These are phyloP conservation scores for Triticum dicoccoides DNA, from an alignment of 176 grass and related monocot species.

Conservation along the genomic window DNA sequence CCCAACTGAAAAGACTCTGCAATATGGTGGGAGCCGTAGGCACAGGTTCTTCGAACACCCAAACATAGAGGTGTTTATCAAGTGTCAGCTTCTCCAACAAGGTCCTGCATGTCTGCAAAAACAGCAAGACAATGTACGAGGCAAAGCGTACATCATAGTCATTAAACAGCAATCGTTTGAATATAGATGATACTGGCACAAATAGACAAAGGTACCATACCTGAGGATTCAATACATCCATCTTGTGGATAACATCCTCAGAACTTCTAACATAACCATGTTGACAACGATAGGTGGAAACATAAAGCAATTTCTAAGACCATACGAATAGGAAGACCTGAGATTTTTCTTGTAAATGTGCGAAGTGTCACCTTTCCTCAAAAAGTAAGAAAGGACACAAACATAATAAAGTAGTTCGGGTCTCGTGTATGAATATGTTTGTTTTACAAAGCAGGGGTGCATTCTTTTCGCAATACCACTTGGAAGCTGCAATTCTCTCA, in stretches of 20 bases:
- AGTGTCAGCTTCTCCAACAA: slow-evolving; percentile 55
- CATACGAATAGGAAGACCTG: background rate
- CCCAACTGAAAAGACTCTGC: slow-evolving; percentile 35
- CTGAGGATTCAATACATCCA: slow-evolving; percentile 94
- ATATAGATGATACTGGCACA: background rate
- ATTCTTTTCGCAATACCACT: background rate
- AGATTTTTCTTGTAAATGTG: background rate
- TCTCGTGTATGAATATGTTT: background rate
- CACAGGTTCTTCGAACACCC: slow-evolving; percentile 40
- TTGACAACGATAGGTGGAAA: background rate
- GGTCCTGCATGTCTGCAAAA: slow-evolving; percentile 74
- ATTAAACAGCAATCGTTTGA: background rate
- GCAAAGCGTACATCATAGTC: background rate
- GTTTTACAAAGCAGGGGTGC: background rate
- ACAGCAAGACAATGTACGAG: background rate
- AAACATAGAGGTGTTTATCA: slow-evolving; percentile 53
- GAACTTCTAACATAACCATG: slow-evolving; percentile 8
- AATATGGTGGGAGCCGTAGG: slow-evolving; percentile 56
- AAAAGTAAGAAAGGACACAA: background rate
- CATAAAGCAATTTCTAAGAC: background rate
- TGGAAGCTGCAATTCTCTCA: background rate
- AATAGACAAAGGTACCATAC: slow-evolving; percentile 32
- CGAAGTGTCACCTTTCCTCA: background rate
- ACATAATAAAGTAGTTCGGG: background rate
- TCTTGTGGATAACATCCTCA: slow-evolving; percentile 66